Base-by-base conservation (phyloP, 1,284 basidiomycete species). In the Heterobasidion occidentale region DNA sequence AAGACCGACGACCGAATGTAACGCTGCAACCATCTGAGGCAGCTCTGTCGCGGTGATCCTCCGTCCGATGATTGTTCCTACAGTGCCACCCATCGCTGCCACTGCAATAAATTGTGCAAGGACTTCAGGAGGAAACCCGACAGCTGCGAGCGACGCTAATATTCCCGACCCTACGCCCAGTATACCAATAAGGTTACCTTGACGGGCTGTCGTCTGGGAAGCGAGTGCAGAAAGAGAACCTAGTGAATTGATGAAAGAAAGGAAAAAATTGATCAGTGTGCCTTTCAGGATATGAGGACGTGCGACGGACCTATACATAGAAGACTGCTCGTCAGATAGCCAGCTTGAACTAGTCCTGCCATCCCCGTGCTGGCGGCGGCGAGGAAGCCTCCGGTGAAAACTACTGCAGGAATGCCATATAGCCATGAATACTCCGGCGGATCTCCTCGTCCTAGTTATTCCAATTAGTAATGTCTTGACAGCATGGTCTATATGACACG, bases 351-450 rank as follows among this genome's bases (percentile, higher is more conserved):
- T 45, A 93, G 77, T n/a, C 91, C 91, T 12, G 79, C 83, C 81
- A 88, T 85, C 42, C 90, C 90, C 3, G 89, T 88, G 63, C 81
- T 86, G 12, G 87, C 88, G 44, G 90, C 88, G 55, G 83, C 82
- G 56, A 92, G 68, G 71, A 90, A 91, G 1, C 87, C 91, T 46
- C 88, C 88, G 2, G 86, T 84, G 66, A 92, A 93, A 3, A 92
- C 79, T 1, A 84, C 77, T 15, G 84, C 91, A 19, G 90, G 90
- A 56, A 92, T 70, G 27, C 78, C 79, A 64, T 92, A 92, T 15
- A 93, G 71, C 84, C 85, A 92, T 0, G 84, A 80, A 68, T 92
- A 92, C 66, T 93, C 90, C 3, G 90, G 89, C 15, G 90, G 91
- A 70, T 93, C 90, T 53, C 20, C 52, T 15, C 51, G 46, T 55